Evolutionary conservation across 2,329 filamentous ascomycete genomes (phyloP), one percentile per base, ranked within the genome.

Genomic region (Chrysoporthe cubensis): DNA sequence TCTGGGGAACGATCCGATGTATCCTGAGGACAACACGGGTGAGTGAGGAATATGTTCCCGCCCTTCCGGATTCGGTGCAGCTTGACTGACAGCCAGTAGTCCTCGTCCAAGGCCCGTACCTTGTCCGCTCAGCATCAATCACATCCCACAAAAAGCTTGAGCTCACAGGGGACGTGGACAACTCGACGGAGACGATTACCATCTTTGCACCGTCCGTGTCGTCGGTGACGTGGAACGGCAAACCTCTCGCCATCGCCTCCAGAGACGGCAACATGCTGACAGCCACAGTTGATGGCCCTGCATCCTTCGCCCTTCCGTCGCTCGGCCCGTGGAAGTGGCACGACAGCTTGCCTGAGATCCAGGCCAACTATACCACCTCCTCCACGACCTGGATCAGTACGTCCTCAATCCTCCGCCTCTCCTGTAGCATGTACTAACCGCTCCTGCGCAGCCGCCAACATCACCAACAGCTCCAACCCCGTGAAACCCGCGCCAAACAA

Each of bases 181-280:
- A 79, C 42, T 62, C 59, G 21, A 73, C 78, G 1, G 82, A 80
- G 0, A 76, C 74, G 0, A 71, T 88, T 1, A 80, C 81, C 1
- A 72, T 87, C 1, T 83, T 85, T 70, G 84, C 83, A 0, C 79
- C 85, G 0, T 76, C 79, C 1, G 73, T 86, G 0, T 80, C 77
- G 4, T 76, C 77, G 0, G 75, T 88, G 18, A 81, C 79, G 0
- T 85, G 85, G 82, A 89, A 89, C 61, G 85, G 83, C 67, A 70
- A 78, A 70, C 74, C 80, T 72, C 48, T 77, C 64, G 14, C 63
- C 1, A 73, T 78, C 2, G 66, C 65, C 0, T 77, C 77, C 0
- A 71, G 63, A 0, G 71, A 74, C 1, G 75, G 75, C 0, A 75
- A 76, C 18, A 65, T 75, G 16, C 72, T 78, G 48, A 76, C 73